Evolutionary conservation across 1,139 yeast species (phyloP).

Genomic region (Lodderomyces jiufengensis): DNA sequence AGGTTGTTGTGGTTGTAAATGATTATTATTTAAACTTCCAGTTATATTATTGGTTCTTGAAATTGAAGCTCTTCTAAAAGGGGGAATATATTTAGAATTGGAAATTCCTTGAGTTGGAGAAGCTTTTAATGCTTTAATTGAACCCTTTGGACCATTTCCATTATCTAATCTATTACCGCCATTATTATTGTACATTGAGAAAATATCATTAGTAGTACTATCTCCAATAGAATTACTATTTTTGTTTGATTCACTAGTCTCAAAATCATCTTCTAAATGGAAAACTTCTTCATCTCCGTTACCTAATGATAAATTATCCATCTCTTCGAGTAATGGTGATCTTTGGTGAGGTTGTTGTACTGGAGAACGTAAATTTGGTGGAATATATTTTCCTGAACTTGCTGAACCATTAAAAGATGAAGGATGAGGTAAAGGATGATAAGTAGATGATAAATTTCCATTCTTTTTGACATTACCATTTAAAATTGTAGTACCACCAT

Average conservation of each 20-base stretch:
- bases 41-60: slow-evolving; percentile 2
- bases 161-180: slow-evolving; percentile 4
- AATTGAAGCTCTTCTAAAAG: slow-evolving; percentile 53
- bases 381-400: slow-evolving; percentile 37
- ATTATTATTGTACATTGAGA: no score
- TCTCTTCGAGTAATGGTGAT: slow-evolving; percentile 40
- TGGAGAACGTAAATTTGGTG: slow-evolving; percentile 46
- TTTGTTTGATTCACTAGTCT: slow-evolving; percentile 8
- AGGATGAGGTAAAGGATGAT: slow-evolving; percentile 8
- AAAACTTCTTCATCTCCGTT: slow-evolving; percentile 41
- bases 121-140: no score
- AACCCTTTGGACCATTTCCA: background rate
- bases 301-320: slow-evolving; percentile 32
- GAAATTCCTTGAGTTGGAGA: background rate
- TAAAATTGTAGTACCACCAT: background rate
- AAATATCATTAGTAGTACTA: no score
- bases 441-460: slow-evolving; percentile 5
- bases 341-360: slow-evolving; percentile 18
- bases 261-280: slow-evolving; percentile 45
- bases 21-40: no score
- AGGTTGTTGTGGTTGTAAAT: no score
- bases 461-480: background rate
- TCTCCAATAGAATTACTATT: no score
- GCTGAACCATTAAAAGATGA: slow-evolving; percentile 5
- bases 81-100: slow-evolving; percentile 57